Evolutionary conservation across 78 protist genomes (phyloP).

Genomic region (Dictyostelium purpureum): DNA sequence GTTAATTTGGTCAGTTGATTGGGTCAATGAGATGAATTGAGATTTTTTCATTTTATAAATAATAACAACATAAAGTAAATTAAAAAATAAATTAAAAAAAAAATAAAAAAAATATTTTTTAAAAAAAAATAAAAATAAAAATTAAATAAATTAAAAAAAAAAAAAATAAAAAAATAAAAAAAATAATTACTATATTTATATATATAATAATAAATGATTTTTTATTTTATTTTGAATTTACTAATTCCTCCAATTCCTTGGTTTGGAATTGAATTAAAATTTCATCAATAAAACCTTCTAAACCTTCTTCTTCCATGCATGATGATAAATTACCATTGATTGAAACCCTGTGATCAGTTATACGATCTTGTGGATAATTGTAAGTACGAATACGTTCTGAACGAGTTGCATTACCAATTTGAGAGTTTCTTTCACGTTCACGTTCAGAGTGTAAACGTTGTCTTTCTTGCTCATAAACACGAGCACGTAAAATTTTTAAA

Average conservation of each 20-base stretch:
- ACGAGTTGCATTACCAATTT: conserved; percentile 81
- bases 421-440: conserved; percentile 10
- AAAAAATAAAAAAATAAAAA: neutral
- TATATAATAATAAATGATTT: too few relatives aligned
- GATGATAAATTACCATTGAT: conserved; percentile 21
- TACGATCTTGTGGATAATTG: conserved; percentile 91
- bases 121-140: neutral
- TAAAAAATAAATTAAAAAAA: neutral
- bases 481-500: conserved; percentile 73
- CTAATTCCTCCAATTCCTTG: conserved; percentile 24
- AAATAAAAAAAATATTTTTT: neutral
- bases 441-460: conserved; percentile 37
- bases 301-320: conserved; percentile 45
- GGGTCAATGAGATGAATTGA: conserved; percentile 8
- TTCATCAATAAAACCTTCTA: conserved; percentile 61
- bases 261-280: conserved; percentile 52
- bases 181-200: neutral
- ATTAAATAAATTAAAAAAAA: neutral
- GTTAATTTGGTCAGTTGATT: neutral
- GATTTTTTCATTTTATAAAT: neutral
- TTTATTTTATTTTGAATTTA: neutral
- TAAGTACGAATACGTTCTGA: conserved; percentile 90
- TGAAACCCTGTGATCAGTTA: conserved; percentile 94
- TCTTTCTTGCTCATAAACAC: conserved; percentile 78
- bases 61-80: neutral